Conservation (phyloP, 768 basidiomycete genomes). For the Pleurotus tuber-regium region DNA sequence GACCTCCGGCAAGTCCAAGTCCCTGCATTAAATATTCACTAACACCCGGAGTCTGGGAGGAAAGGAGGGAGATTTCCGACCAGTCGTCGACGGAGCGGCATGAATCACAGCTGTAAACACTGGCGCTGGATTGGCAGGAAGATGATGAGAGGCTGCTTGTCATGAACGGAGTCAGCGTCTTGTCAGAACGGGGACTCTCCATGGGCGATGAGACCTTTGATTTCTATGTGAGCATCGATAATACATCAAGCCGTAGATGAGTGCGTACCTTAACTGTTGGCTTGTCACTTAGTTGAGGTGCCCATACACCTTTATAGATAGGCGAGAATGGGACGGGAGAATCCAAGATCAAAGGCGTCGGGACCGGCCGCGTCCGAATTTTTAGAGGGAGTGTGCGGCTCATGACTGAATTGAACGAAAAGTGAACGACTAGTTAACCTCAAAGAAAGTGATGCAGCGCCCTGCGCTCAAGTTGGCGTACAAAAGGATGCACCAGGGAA, state of each 20-base stretch:
- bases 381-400: slow-evolving; percentile 3
- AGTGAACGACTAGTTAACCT: background rate
- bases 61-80: slow-evolving; percentile 5
- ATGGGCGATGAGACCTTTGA: background rate
- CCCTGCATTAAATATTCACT: background rate
- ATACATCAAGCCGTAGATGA: background rate
- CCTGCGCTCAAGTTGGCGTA: too few species aligned
- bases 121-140: slow-evolving; percentile 2
- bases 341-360: slow-evolving; percentile 4
- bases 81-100: slow-evolving; percentile 8
- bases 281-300: background rate
- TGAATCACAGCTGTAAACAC: slow-evolving; percentile 3
- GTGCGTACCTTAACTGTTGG: background rate
- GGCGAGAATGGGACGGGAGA: slow-evolving; percentile 2
- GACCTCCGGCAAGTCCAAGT: background rate
- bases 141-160: background rate
- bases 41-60: background rate
- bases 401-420: background rate
- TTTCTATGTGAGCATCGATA: background rate
- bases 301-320: background rate
- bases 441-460: background rate
- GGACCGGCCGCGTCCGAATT: slow-evolving; percentile 7
- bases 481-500: background rate
- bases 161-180: slow-evolving; percentile 7
- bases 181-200: background rate